phyloP scores from a whole-genome alignment of 1,284 basidiomycete genomes.

The Rhodotorula sp. region DNA sequence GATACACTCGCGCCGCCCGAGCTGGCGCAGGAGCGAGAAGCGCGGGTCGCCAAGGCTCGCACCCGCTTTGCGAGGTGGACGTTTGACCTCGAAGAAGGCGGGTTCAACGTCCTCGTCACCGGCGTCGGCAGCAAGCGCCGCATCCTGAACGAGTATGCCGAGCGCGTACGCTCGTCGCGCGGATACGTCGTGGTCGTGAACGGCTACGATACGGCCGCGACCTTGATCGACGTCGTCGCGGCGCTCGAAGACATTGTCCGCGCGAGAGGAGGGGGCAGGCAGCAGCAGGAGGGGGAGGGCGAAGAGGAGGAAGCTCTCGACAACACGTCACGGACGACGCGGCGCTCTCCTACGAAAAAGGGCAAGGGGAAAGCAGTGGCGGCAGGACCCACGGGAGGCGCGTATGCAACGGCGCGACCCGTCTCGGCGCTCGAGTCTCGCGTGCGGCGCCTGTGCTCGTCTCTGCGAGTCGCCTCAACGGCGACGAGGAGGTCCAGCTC shows the following conservation, averaged over 20 bases:
- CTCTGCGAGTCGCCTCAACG: conserved; percentile 11
- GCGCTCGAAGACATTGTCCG: conserved; percentile 58
- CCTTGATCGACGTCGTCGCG: conserved; percentile 66
- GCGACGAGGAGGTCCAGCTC: neutral
- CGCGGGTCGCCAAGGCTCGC: conserved; percentile 47
- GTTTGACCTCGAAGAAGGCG: conserved; percentile 67
- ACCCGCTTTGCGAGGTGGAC: conserved; percentile 63
- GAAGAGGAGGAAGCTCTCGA: neutral
- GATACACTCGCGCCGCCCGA: conserved; percentile 57
- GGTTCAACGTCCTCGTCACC: conserved; percentile 78
- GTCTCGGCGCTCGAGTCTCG: conserved; percentile 41
- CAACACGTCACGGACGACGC: neutral
- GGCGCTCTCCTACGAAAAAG: neutral
- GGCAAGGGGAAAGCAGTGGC: conserved; percentile 34
- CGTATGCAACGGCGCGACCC: conserved; percentile 10
- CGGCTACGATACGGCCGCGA: conserved; percentile 69
- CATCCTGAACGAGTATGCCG: conserved; percentile 70
- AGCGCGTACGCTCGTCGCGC: conserved; percentile 39
- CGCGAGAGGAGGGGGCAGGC: neutral
- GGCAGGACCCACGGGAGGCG: conserved; percentile 44
- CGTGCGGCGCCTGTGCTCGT: conserved; percentile 27
- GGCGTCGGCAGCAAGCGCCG: conserved; percentile 80
- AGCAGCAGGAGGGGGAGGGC: neutral
- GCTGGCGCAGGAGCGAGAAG: conserved; percentile 39
- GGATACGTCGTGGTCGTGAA: conserved; percentile 78